Evolutionary conservation across 306 rosid species (phyloP).

Genomic region (Cucurbita pepo): DNA sequence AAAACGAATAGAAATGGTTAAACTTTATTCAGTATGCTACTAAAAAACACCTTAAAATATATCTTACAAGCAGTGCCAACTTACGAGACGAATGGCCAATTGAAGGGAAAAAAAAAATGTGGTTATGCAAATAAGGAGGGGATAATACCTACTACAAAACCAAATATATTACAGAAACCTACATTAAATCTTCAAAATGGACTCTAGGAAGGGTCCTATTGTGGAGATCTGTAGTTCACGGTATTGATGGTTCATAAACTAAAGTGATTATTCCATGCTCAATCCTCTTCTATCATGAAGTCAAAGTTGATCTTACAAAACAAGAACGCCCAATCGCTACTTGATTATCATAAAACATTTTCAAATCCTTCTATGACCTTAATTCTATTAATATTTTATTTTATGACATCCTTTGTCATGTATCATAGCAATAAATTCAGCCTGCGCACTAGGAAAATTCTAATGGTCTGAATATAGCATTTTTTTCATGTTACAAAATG

Average conservation of each 20-base stretch:
- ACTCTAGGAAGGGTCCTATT: not conserved
- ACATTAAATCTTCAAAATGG: not conserved
- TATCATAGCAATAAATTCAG: not conserved
- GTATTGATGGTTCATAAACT: not conserved
- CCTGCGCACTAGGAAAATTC: not conserved
- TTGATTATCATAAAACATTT: not conserved
- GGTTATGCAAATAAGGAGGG: not conserved
- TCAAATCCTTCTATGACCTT: not conserved
- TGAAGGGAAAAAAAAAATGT: not conserved
- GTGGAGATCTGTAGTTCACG: not conserved
- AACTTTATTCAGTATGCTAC: not conserved
- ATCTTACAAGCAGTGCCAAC: not conserved
- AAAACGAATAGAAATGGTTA: slow-evolving; percentile 11
- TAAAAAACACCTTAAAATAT: not conserved
- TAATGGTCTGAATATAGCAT: not conserved
- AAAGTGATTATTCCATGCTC: not conserved
- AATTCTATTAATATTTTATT: not conserved
- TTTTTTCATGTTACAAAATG: not conserved
- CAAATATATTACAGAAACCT: not conserved
- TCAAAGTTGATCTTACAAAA: not conserved
- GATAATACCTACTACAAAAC: not conserved
- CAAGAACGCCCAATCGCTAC: not conserved
- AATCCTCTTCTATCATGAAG: not conserved
- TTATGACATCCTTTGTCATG: not conserved
- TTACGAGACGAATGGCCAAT: not conserved